phyloP scores from a whole-genome alignment of 176 grass and related monocot species.

The Themeda triandra region DNA sequence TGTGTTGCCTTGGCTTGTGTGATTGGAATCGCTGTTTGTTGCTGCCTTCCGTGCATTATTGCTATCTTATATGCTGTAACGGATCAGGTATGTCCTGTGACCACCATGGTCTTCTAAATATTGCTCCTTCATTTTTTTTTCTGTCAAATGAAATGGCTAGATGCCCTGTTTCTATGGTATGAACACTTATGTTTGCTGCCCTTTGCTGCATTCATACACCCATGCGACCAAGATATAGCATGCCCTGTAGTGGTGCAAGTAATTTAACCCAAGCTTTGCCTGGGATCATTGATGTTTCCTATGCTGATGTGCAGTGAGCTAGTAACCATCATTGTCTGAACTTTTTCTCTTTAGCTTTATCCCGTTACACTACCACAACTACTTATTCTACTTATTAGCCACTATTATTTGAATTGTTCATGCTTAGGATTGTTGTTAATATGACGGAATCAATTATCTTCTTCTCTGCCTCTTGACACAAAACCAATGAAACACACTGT shows the following conservation, averaged over 20 bases:
- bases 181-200: background rate
- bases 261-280: background rate
- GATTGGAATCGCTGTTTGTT: slow-evolving; percentile 95
- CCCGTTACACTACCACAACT: background rate
- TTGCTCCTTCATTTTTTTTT: background rate
- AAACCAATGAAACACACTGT: background rate
- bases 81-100: slow-evolving; percentile 70
- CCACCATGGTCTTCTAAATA: slow-evolving; percentile 9
- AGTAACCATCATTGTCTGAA: background rate
- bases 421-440: background rate
- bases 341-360: background rate
- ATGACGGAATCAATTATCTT: background rate
- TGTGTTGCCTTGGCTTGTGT: slow-evolving; percentile 91
- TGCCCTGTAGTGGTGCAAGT: background rate
- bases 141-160: background rate
- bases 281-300: background rate
- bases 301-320: background rate
- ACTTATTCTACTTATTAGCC: background rate
- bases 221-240: background rate
- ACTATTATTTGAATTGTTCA: background rate
- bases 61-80: slow-evolving; percentile 93
- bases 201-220: background rate
- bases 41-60: slow-evolving; percentile 97
- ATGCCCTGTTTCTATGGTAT: background rate
- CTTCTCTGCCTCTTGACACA: background rate